Evolutionary conservation across 148 eudicot genomes (phyloP), one percentile per base, ranked within the genome.

Genomic region (Rhododendron molle): DNA sequence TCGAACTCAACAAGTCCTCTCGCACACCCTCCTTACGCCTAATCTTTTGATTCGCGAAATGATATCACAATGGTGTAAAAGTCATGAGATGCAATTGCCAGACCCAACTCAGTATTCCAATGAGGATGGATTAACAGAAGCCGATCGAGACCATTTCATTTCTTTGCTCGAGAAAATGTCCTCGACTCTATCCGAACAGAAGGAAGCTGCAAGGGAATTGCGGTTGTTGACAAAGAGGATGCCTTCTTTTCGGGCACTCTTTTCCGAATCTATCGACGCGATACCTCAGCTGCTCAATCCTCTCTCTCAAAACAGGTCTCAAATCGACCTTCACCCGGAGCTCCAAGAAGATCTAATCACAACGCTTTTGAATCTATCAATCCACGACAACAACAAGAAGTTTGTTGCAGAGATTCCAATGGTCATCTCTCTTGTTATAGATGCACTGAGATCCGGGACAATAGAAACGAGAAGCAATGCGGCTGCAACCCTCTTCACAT

Each of bases 401-500:
- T 91, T 94, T 49, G 98, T 95, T n/a, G 98, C 95, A 0, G 98
- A 95, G 87, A 92, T 92, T 13, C 95, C 98, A 7, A 87, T 82
- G 88, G 99, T 92, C 81, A 88, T 97, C 84, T 87, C 92, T 1
- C 12, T 93, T 73, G 93, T 97, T 58, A 87, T 93, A 20, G 93
- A 97, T 54, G 93, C 98, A 21, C 81, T 97, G 11, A 89, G 79
- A 15, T 87, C 85, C 14, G 98, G 95, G 67, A 92, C 98, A 23
- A 89, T 93, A 7, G 93, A 90, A 80, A 93, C 98, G 23, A 88
- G 94, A 89, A 93, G 94, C 88, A 97, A 97, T 88, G 94, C 98
- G 83, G 99, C 99, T 50, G 99, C 99, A 8, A 88, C 99, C 11
- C 96, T 97, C 72, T 97, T 97, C 87, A 97, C 98, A 14, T 88